Evolutionary conservation across 768 basidiomycete species (phyloP), one percentile per base, ranked within the genome.

Genomic region (Lactarius sanguifluus): DNA sequence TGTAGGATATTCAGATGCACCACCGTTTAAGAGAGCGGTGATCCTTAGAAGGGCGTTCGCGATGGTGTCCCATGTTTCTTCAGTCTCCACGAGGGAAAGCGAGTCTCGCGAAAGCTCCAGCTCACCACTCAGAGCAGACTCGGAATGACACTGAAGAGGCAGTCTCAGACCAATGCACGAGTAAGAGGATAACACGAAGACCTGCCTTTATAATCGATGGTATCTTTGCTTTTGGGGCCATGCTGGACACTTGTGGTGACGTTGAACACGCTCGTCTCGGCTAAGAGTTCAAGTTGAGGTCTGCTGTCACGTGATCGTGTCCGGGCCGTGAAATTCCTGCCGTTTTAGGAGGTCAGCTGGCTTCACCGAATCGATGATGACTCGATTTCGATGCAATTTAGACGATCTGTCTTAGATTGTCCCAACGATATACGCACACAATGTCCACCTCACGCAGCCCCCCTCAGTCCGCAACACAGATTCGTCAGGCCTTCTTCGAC

Each of bases 401-500:
- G 66, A 56, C 62, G 58, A 40, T 20, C 45, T 34, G 20, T 40
- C n/a, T 60, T 15, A 45, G 66, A 56, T 64, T 45, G 50, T 54
- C 50, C 12, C 59, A 45, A 36, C 64, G 59, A 64, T 61, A 63
- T 43, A 30, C 56, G 12, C 66, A 62, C 40, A 64, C 69, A n/a
- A 69, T 69, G 69, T 18, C 62, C 25, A 40, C 38, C 38, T 5
- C 38, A 40, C 38, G 38, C 5, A 40, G 38, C 15, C 18, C 40
- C 3, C 50, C 61, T 36, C 64, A 56, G 25, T 68, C 66, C 8
- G 88, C 97, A n/a, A 72, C 79, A 45, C 87, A 83, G 75, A 88
- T 98, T 66, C 87, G 97, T 71, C 80, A 95, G 71, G 87, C 92
- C 66, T 99, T 94, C 81, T 94, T 98, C 77, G 82, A 90, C 69